Evolutionary conservation across 345 rosid genomes (phyloP).

Genomic region (Hevea brasiliensis): DNA sequence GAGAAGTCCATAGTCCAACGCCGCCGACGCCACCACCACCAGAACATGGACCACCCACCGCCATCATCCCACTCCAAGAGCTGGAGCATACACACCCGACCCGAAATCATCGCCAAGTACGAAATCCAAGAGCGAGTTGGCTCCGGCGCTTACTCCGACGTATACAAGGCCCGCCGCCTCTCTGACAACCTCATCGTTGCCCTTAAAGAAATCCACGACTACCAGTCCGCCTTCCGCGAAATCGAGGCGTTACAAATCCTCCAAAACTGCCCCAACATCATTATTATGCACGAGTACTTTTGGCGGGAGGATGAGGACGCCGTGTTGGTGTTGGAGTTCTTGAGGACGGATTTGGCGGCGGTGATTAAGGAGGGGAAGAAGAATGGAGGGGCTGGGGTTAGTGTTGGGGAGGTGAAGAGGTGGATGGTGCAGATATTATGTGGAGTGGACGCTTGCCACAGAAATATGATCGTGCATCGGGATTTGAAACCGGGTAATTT

Average conservation of each 20-base stretch:
- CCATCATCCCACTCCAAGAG: constrained; percentile 49
- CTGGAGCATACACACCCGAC: constrained; percentile 96
- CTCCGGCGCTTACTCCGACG: constrained; percentile 92
- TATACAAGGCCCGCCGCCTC: constrained; percentile 74
- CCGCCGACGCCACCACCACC: not conserved
- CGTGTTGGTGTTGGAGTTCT: constrained; percentile 83
- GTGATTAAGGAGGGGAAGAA: constrained; percentile 57
- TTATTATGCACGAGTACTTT: constrained; percentile 78
- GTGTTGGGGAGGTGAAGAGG: constrained; percentile 67
- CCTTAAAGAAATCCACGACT: constrained; percentile 93
- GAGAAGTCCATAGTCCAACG: not conserved
- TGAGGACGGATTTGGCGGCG: constrained; percentile 64
- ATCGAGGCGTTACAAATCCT: constrained; percentile 80
- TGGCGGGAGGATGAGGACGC: constrained; percentile 97
- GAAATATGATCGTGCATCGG: constrained; percentile 81
- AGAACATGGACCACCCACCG: constrained; percentile 44
- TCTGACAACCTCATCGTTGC: constrained; percentile 73
- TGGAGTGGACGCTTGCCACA: constrained; percentile 76
- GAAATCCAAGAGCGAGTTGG: constrained; percentile 83
- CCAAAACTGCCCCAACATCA: constrained; percentile 68
- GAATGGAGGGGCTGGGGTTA: constrained; percentile 40
- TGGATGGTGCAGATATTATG: constrained; percentile 91
- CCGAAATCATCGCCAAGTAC: constrained; percentile 80
- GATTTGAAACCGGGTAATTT: constrained; percentile 93
- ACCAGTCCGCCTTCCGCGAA: constrained; percentile 89